These are phyloP conservation scores for Starmerella apicola DNA, from an alignment of 805 yeast genomes.

Conservation along the genomic window DNA sequence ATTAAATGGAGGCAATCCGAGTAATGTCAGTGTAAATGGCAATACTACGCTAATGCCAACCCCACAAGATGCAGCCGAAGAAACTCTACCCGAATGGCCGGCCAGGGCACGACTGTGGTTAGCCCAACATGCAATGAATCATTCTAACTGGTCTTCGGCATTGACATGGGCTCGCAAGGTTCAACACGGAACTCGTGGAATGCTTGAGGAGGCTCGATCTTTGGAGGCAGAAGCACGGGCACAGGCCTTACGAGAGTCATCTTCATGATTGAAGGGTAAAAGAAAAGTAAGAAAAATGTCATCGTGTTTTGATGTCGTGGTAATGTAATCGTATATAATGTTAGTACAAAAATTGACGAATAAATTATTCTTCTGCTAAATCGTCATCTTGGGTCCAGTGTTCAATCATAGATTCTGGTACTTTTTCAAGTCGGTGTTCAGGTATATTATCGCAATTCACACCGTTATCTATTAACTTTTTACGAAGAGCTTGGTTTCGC, in stretches of 20 bases:
- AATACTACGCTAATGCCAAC: background rate
- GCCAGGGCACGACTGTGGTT: conserved; percentile 76
- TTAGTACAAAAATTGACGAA: too few species aligned
- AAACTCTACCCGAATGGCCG: conserved; percentile 16
- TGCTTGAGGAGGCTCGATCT: conserved; percentile 72
- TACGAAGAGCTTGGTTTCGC: conserved; percentile 23
- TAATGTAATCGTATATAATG: too few species aligned
- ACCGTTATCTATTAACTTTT: conserved; percentile 15
- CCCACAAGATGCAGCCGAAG: background rate
- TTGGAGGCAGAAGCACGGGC: conserved; percentile 58
- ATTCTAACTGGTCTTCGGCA: conserved; percentile 52
- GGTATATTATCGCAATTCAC: conserved; percentile 14
- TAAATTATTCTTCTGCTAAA: too few species aligned
- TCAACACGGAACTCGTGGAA: conserved; percentile 33
- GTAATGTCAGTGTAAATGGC: background rate
- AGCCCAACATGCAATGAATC: conserved; percentile 51
- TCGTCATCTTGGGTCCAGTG: background rate
- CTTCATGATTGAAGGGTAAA: too few species aligned
- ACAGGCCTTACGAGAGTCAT: too few species aligned
- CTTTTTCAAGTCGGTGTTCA: conserved; percentile 1
- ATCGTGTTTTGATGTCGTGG: too few species aligned
- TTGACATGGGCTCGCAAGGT: conserved; percentile 61
- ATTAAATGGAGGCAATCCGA: too few species aligned
- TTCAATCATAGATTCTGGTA: background rate
- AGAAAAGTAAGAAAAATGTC: too few species aligned